Conservation (phyloP, 1,284 basidiomycete species). For the Malassezia pachydermatis region DNA sequence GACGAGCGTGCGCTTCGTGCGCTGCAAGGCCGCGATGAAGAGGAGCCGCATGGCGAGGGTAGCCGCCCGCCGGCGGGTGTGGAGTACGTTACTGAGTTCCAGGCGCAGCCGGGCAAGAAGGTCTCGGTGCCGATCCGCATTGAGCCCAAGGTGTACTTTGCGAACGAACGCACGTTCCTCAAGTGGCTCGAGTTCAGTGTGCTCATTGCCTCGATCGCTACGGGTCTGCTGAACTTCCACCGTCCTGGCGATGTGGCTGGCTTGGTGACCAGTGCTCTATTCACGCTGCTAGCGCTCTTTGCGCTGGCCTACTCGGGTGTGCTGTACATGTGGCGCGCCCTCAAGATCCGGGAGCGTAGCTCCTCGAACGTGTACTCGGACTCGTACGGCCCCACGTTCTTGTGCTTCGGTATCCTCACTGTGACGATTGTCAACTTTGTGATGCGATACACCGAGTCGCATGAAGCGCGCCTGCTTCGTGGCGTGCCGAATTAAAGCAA, state of each 20-base stretch:
- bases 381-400: constrained; percentile 36
- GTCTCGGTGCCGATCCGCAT: constrained; percentile 85
- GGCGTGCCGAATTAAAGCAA: constrained; percentile 30
- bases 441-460: constrained; percentile 30
- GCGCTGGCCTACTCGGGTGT: constrained; percentile 77
- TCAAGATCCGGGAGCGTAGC: constrained; percentile 54
- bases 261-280: constrained; percentile 70
- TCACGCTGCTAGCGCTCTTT: constrained; percentile 78
- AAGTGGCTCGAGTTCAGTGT: constrained; percentile 83
- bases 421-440: constrained; percentile 43
- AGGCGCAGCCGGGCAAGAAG: constrained; percentile 72
- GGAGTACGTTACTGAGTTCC: constrained; percentile 62
- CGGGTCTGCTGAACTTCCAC: constrained; percentile 64
- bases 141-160: constrained; percentile 97
- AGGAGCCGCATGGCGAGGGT: constrained; percentile 55
- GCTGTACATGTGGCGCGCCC: constrained; percentile 77
- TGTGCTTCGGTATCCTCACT: constrained; percentile 33
- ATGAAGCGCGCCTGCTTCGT: constrained; percentile 20
- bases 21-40: constrained; percentile 42
- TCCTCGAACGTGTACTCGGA: constrained; percentile 45
- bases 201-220: constrained; percentile 45
- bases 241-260: constrained; percentile 65
- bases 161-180: constrained; percentile 68
- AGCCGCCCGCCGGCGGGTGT: constrained; percentile 54
- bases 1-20: constrained; percentile 39